Evolutionary conservation across 2,329 filamentous ascomycete genomes (phyloP), one percentile per base, ranked within the genome.

Genomic region (Tolypocladium nubicola): DNA sequence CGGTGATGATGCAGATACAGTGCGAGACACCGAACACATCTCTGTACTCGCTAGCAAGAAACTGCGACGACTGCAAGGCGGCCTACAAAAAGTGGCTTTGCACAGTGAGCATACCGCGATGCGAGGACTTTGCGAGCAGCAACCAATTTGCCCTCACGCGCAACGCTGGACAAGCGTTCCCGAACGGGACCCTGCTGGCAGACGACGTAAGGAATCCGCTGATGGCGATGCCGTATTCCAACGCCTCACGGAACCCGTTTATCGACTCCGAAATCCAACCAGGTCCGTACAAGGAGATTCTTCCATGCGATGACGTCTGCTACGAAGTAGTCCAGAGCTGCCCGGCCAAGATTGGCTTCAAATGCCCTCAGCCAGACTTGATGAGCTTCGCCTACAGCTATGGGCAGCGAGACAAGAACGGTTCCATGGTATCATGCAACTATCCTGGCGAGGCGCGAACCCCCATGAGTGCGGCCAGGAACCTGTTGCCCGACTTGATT

Each of bases 71-170:
- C 70, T 99, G 94, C 72, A 82, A 78, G 19, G 67, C 69, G 1
- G 90, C 90, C 10, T 99, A 99, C 79, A 97, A 95, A 71, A 79
- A 85, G 66, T 99, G 94, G 94, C 85, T 99, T 23, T 99, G 94
- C 75, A 88, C 90, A 30, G 91, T 97, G 35, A 88, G 85, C 19
- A 94, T 99, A 60, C 94, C 94, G 1, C 88, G 92, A 37, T 99
- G 94, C 75, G 87, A 90, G 66, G 93, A 97, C 73, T 94, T 89
- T 65, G 82, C 79, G 54, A 82, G 78, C 53, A 65, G 70, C 1
- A 75, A 77, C 16, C 56, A 71, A 1, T 73, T 73, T 61, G 72
- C 76, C 1, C 70, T 77, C 37, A 66, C 71, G 23, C 87, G 94
- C 52, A 94, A 93, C 66, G 80, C 90, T 56, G 83, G 78, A 38